Evolutionary conservation across 139 green algal genomes (phyloP).

Genomic region (Volvox reticuliferus): DNA sequence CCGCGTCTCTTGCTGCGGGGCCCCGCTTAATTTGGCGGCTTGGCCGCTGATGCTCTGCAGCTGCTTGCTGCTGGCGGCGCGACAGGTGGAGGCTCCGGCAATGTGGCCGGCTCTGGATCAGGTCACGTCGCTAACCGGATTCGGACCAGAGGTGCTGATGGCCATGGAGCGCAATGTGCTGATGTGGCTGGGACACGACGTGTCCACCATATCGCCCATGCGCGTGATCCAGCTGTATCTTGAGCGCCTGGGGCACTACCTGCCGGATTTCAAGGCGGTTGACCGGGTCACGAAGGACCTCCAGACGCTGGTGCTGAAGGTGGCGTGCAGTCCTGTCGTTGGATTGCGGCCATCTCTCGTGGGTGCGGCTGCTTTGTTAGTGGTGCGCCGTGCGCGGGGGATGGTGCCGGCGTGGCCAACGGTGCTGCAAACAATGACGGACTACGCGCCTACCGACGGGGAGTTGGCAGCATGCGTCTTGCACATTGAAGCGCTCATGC

Average conservation of each 20-base stretch:
- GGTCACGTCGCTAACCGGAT: slow-evolving; percentile 51
- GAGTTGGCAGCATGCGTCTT: slow-evolving; percentile 53
- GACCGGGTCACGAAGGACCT: slow-evolving; percentile 50
- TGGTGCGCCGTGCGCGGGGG: slow-evolving; percentile 59
- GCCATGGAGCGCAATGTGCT: slow-evolving; percentile 62
- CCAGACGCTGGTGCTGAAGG: slow-evolving; percentile 53
- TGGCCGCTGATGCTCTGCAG: slow-evolving; percentile 58
- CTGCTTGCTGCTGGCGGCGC: slow-evolving; percentile 55
- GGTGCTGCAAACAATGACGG: slow-evolving; percentile 65
- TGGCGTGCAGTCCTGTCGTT: slow-evolving; percentile 47
- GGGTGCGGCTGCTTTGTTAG: slow-evolving; percentile 56
- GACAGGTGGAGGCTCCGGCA: slow-evolving; percentile 20
- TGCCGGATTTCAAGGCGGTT: slow-evolving; percentile 54
- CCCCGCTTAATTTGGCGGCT: slow-evolving; percentile 43
- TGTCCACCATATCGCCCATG: slow-evolving; percentile 76
- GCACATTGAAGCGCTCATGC: slow-evolving; percentile 54
- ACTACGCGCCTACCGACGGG: slow-evolving; percentile 37
- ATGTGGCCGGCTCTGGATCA: slow-evolving; percentile 46
- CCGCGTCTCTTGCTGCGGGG: slow-evolving; percentile 49
- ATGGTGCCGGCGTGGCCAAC: slow-evolving; percentile 71
- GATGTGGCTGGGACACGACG: slow-evolving; percentile 56
- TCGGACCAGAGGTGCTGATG: slow-evolving; percentile 37
- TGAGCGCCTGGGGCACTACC: slow-evolving; percentile 79
- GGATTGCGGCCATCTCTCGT: slow-evolving; percentile 55
- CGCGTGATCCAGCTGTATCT: slow-evolving; percentile 85